Evolutionary conservation across 208 protist genomes (phyloP).

Genomic region (Acanthamoeba castellanii): DNA sequence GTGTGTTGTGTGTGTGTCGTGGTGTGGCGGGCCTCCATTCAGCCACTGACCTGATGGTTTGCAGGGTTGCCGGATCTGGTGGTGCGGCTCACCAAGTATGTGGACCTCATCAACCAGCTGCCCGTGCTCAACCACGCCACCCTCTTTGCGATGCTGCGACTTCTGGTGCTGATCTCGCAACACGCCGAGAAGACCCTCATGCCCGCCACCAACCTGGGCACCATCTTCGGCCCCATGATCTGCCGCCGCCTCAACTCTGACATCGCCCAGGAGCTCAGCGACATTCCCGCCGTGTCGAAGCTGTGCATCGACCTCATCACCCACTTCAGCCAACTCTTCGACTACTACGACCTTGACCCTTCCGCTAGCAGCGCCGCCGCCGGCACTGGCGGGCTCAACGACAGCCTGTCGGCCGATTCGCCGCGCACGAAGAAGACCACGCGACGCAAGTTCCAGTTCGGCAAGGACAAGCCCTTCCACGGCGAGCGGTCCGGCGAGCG

Average conservation of each 20-base stretch:
- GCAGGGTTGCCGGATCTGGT: slow-evolving; percentile 36
- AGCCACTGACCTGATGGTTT: not conserved
- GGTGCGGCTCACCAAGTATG: not conserved
- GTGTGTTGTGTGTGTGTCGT: too few species aligned
- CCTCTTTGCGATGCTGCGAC: not conserved
- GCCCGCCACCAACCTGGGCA: slow-evolving; percentile 18
- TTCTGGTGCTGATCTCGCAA: not conserved
- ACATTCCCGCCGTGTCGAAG: not conserved
- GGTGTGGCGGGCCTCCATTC: not conserved
- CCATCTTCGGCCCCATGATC: slow-evolving; percentile 33
- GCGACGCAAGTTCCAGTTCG: slow-evolving; percentile 11
- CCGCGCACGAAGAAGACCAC: not conserved
- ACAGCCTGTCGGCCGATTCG: not conserved
- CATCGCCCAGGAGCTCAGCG: slow-evolving; percentile 19
- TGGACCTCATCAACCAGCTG: not conserved
- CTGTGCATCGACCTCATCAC: slow-evolving; percentile 8
- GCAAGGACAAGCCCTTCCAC: slow-evolving; percentile 13
- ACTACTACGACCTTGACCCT: slow-evolving; percentile 7
- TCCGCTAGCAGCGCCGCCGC: not conserved
- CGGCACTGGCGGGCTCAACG: not conserved
- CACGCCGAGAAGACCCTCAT: slow-evolving; percentile 29
- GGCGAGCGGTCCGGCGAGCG: not conserved
- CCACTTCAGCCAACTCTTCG: slow-evolving; percentile 41
- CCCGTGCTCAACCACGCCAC: not conserved
- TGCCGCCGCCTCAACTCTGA: not conserved